phyloP scores from a whole-genome alignment of 768 basidiomycete genomes.

The Suillus spraguei region DNA sequence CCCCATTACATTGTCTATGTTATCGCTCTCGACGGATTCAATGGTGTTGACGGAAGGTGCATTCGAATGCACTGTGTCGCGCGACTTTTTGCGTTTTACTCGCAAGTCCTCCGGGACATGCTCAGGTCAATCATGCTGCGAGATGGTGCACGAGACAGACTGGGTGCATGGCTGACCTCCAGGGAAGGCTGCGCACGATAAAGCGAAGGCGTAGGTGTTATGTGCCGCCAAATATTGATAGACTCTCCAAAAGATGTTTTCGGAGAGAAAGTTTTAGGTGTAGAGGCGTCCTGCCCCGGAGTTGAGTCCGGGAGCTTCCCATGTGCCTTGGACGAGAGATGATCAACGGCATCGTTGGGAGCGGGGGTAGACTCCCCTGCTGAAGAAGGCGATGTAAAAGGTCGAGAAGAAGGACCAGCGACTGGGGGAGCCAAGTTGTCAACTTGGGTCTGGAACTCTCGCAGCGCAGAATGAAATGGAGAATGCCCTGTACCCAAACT shows the following conservation, averaged over 20 bases:
- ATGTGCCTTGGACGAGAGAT: constrained; percentile 14
- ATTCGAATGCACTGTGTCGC: constrained; percentile 17
- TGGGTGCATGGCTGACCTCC: constrained; percentile 33
- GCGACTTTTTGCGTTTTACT: constrained; percentile 19
- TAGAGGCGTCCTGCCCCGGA: constrained; percentile 18
- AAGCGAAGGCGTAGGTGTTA: constrained; percentile 10
- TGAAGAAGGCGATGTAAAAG: constrained; percentile 6
- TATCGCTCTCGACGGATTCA: constrained; percentile 23
- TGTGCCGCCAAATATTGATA: constrained; percentile 6
- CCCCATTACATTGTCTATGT: constrained; percentile 34
- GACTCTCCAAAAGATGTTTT: constrained; percentile 16
- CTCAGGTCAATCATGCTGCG: constrained; percentile 64
- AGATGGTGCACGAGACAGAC: constrained; percentile 61
- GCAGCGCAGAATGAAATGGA: constrained; percentile 13
- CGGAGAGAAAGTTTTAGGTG: constrained; percentile 22
- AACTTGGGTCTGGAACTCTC: constrained; percentile 17
- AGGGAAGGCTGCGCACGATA: constrained; percentile 12
- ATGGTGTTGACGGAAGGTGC: constrained; percentile 14
- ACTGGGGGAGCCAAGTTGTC: constrained; percentile 5
- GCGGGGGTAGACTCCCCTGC: background rate
- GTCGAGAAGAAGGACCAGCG: constrained; percentile 12
- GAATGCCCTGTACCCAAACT: constrained; percentile 21
- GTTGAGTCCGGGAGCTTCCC: constrained; percentile 11
- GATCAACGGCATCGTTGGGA: constrained; percentile 9
- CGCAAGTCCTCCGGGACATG: constrained; percentile 28